Evolutionary conservation across 2,329 filamentous ascomycete species (phyloP).

Genomic region (Sphaceloma murrayae): DNA sequence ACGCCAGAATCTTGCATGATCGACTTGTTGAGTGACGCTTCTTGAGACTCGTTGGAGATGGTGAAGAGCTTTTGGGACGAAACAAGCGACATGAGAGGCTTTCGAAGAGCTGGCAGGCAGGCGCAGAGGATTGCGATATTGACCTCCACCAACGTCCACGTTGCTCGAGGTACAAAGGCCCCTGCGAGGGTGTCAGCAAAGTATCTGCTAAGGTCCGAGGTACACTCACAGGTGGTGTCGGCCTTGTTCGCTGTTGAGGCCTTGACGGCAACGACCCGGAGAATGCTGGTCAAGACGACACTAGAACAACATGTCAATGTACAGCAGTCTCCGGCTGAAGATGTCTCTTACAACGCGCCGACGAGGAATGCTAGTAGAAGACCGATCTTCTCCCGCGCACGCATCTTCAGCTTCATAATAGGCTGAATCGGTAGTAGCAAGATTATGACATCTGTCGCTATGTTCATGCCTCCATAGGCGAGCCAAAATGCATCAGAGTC

Average conservation of each 20-base stretch:
- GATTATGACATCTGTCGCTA: slow-evolving; percentile 25
- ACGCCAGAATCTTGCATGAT: neutral
- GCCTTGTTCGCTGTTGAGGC: slow-evolving; percentile 16
- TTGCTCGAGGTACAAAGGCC: slow-evolving; percentile 19
- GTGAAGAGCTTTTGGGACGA: slow-evolving; percentile 12
- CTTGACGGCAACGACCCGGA: slow-evolving; percentile 21
- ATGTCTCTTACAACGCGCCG: slow-evolving; percentile 23
- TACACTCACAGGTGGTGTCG: slow-evolving; percentile 20
- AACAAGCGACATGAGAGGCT: slow-evolving; percentile 3
- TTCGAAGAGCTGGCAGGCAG: slow-evolving; percentile 23
- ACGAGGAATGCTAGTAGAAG: slow-evolving; percentile 24
- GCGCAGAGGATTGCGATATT: slow-evolving; percentile 25
- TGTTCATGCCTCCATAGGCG: slow-evolving; percentile 22
- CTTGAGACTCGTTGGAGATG: slow-evolving; percentile 10
- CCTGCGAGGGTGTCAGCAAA: slow-evolving; percentile 16
- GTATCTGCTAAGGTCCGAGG: neutral
- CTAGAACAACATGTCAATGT: too few relatives aligned
- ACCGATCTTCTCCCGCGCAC: slow-evolving; percentile 22
- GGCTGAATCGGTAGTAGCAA: slow-evolving; percentile 24
- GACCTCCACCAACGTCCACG: slow-evolving; percentile 25
- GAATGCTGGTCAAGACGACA: slow-evolving; percentile 23
- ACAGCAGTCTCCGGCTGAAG: too few relatives aligned
- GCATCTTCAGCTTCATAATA: slow-evolving; percentile 23
- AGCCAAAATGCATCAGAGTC: slow-evolving; percentile 23
- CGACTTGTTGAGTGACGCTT: neutral